Evolutionary conservation across 331 rosid species (phyloP).

Genomic region (Rosa hybrid): DNA sequence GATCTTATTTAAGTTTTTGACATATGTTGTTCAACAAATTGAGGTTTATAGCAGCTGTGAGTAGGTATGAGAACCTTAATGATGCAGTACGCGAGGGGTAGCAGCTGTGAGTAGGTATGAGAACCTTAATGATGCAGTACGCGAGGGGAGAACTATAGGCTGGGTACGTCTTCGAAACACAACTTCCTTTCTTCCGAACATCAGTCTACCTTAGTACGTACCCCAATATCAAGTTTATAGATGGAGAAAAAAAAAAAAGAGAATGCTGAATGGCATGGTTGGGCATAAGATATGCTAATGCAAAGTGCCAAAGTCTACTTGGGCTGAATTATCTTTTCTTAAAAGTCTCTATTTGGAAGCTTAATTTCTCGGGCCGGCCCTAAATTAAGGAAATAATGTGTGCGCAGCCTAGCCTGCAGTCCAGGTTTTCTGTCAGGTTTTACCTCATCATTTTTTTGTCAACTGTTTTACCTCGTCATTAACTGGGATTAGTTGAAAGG

Average conservation of each 20-base stretch:
- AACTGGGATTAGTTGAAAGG: constrained; percentile 1
- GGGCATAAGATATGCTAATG: not conserved
- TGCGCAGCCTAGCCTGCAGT: not conserved
- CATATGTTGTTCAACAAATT: too few species aligned
- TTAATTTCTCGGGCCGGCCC: not conserved
- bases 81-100: too few species aligned
- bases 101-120: not conserved
- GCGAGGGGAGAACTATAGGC: too few species aligned
- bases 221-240: not conserved
- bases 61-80: not conserved
- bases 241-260: too few species aligned
- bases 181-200: too few species aligned
- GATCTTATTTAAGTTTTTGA: not conserved
- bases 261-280: not conserved
- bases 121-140: too few species aligned
- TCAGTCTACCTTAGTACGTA: not conserved
- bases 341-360: not conserved
- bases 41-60: too few species aligned
- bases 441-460: not conserved
- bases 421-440: not conserved
- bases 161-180: too few species aligned
- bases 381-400: not conserved
- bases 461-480: too few species aligned
- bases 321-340: not conserved
- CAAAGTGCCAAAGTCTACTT: not conserved